Evolutionary conservation across 768 basidiomycete species (phyloP), one percentile per base, ranked within the genome.

Genomic region (Tylopilus subfusipes): DNA sequence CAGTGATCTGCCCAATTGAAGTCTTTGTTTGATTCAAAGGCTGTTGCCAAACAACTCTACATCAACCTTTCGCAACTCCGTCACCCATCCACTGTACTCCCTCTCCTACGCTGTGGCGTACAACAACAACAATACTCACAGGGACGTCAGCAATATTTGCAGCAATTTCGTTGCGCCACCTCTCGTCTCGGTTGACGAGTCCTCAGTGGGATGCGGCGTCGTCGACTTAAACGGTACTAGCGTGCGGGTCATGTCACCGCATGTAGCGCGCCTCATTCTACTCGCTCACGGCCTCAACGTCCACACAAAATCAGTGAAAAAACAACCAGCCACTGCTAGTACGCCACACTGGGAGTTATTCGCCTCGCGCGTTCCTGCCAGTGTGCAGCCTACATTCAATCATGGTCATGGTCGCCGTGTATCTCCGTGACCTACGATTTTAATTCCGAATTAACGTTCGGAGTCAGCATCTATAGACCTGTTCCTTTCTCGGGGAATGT

Each of bases 11-110:
- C 30, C 9, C 10, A 12, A 6, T 2, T 36, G 38, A 2, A 19
- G 38, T 27, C 46, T 58, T 68, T 70, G 64, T 68, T 68, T 71
- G 58, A 58, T 61, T 46, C 42, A 12, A 45, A 62, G 48, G 66
- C 24, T 40, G 57, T 52, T 59, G 62, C 67, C 67, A 68, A 68
- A 68, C 67, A 68, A 66, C 45, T 14, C 18, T 11, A 18, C n/a
- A n/a, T 12, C 22, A 42, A 22, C 19, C 10, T 21, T 3, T 6
- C 6, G 14, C 7, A 10, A 19, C 19, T 11, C 10, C 13, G 34
- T n/a, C n/a, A n/a, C 5, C 19, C 38, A 55, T 60, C 34, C 8
- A 36, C 34, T 18, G 34, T 16, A 36, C 42, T 42, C 7, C 38
- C 5, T 39, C 38, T 8, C 24, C 21, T 1, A 22, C 21, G 5